phyloP scores from a whole-genome alignment of 768 basidiomycete species.

The Mycena crocata region DNA sequence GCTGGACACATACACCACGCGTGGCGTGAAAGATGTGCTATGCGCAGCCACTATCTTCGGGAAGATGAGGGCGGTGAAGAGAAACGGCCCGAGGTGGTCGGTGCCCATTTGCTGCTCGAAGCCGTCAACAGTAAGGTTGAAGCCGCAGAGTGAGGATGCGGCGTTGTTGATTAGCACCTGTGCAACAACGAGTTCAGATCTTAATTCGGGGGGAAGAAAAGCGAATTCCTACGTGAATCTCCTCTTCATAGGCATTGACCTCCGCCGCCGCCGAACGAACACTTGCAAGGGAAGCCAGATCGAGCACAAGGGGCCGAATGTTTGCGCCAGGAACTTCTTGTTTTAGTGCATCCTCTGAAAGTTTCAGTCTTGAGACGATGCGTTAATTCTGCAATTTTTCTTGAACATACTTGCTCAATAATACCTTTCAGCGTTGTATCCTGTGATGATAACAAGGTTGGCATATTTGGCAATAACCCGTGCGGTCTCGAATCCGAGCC shows the following conservation, averaged over 20 bases:
- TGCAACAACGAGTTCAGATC: no score
- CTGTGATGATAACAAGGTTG: slow-evolving; percentile 27
- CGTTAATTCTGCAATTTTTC: neutral
- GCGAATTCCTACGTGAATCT: slow-evolving; percentile 15
- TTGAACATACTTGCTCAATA: neutral
- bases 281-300: slow-evolving; percentile 20
- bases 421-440: slow-evolving; percentile 28
- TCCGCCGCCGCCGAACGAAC: slow-evolving; percentile 28
- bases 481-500: slow-evolving; percentile 27
- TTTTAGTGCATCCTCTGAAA: slow-evolving; percentile 19
- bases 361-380: slow-evolving; percentile 21
- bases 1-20: slow-evolving; percentile 26
- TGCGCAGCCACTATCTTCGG: slow-evolving; percentile 12
- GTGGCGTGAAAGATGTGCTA: slow-evolving; percentile 5
- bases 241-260: slow-evolving; percentile 29
- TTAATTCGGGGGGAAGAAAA: no score
- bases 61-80: slow-evolving; percentile 27
- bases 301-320: slow-evolving; percentile 24
- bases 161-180: slow-evolving; percentile 33
- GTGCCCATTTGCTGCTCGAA: slow-evolving; percentile 26
- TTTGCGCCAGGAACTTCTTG: slow-evolving; percentile 23
- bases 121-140: slow-evolving; percentile 16
- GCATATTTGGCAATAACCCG: slow-evolving; percentile 24
- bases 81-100: slow-evolving; percentile 28
- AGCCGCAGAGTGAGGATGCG: slow-evolving; percentile 8